Base-by-base conservation (phyloP, 148 eudicot species). In the Fagopyrum esculentum region DNA sequence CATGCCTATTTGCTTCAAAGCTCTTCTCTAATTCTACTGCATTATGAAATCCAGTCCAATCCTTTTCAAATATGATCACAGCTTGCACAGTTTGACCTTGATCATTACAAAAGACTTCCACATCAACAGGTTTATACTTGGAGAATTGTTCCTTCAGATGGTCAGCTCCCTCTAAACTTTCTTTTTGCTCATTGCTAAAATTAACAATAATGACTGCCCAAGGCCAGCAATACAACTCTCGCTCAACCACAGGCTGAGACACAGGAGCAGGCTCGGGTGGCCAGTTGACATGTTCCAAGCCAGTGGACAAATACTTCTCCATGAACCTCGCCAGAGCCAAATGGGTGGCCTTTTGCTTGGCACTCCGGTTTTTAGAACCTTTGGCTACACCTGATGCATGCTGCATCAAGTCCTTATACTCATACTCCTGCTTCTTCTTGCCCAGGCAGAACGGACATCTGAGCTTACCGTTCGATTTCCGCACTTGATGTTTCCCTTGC, bases 361-460 rank as follows among this genome's bases (percentile, higher is more conserved):
- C 83, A 16, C 83, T 88, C 47, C 93, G 82, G 59, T 82, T 89
- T 13, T 87, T 77, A 10, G 93, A 86, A 30, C 92, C 92, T 83
- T 87, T 86, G 19, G 84, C 86, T 22, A 90, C 89, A 12, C 91
- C 97, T 6, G 89, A 84, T 12, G 97, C 94, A 79, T 92, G 97
- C 76, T 87, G 97, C 45, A 80, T 80, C 11, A 90, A 86, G 61
- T 92, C 97, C 71, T 92, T 95, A 69, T 83, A 86, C 50, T 79
- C 89, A 74, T 87, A 95, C 43, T 95, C 96, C 71, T 87, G 98
- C 77, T 95, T 95, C 81, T 95, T 95, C 82, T 92, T 95, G 2
- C 98, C 97, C 0, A 89, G 82, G 79, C 98, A 92, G 46, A 87
- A 92, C 0, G 98, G 98, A 75, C 98, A 95, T 72, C 92, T 82